Percentiles rank a stretch among this genome's conserved stretches.
Evolutionary conservation across 129 eudicot genomes (phyloP).

Genomic region (Saposhnikovia divaricata): DNA sequence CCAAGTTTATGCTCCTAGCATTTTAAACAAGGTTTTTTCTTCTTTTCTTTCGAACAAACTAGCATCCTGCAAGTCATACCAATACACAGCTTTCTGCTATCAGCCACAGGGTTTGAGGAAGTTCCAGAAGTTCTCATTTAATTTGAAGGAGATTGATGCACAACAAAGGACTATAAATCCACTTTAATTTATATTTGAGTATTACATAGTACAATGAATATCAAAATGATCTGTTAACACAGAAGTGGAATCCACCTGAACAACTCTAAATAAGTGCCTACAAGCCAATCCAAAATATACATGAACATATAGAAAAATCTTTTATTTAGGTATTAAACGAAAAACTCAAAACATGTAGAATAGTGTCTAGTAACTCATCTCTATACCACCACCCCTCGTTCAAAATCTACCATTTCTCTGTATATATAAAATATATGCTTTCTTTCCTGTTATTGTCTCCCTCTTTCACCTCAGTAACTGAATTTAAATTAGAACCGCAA

Average conservation of each 20-base stretch:
- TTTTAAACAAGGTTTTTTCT: too few species aligned
- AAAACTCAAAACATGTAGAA: conserved; percentile 16
- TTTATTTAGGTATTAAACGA: background rate
- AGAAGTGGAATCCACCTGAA: background rate
- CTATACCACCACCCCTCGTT: conserved; percentile 3
- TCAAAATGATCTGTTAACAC: background rate
- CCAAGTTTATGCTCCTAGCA: too few species aligned
- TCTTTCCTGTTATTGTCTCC: conserved; percentile 7
- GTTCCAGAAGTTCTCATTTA: background rate
- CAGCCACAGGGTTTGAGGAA: background rate
- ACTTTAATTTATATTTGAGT: background rate
- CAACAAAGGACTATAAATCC: background rate
- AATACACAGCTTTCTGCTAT: too few species aligned
- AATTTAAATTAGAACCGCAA: background rate
- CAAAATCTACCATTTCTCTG: conserved; percentile 9
- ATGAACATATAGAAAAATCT: conserved; percentile 11
- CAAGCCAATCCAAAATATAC: background rate
- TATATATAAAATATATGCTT: background rate
- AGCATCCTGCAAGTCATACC: too few species aligned
- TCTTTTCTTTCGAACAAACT: too few species aligned
- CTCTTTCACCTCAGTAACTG: background rate
- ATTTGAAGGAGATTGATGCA: background rate
- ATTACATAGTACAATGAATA: background rate
- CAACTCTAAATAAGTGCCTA: background rate
- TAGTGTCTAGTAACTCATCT: background rate